Evolutionary conservation across 1,139 yeast species (phyloP).

Genomic region (Spencermartinsiella ligniputridi): DNA sequence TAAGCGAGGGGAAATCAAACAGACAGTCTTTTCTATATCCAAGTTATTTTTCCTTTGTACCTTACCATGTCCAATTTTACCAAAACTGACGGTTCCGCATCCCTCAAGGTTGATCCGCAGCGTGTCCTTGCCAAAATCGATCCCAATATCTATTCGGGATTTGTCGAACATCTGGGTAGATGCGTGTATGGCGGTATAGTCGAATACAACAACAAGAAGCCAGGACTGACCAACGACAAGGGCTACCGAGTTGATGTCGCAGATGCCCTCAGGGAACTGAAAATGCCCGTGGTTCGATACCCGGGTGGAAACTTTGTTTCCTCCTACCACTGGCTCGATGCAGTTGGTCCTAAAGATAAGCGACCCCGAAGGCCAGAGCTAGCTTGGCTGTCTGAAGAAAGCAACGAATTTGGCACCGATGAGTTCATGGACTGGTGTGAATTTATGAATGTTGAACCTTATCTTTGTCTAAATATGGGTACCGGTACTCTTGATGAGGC

Average conservation of each 20-base stretch:
- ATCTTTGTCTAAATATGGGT: conserved; percentile 36
- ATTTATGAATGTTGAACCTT: conserved; percentile 31
- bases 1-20: not conserved
- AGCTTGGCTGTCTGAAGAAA: conserved; percentile 35
- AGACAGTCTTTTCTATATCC: not conserved
- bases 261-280: conserved; percentile 31
- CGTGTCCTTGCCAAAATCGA: conserved; percentile 27
- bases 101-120: conserved; percentile 23
- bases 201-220: conserved; percentile 26
- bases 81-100: not conserved
- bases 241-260: conserved; percentile 34
- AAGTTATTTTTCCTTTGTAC: not conserved
- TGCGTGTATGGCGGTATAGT: conserved; percentile 38
- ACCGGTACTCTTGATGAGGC: conserved; percentile 38
- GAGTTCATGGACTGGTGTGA: conserved; percentile 37
- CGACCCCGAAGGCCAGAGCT: conserved; percentile 36
- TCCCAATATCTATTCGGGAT: conserved; percentile 33
- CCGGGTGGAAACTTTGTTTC: conserved; percentile 40
- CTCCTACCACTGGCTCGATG: conserved; percentile 37
- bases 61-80: not conserved
- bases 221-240: conserved; percentile 25
- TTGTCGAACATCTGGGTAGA: conserved; percentile 36
- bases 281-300: conserved; percentile 36
- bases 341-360: conserved; percentile 32
- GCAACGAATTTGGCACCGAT: conserved; percentile 35